Base-by-base conservation (phyloP, 176 grass and related monocot species). In the Musa schizocarpa region DNA sequence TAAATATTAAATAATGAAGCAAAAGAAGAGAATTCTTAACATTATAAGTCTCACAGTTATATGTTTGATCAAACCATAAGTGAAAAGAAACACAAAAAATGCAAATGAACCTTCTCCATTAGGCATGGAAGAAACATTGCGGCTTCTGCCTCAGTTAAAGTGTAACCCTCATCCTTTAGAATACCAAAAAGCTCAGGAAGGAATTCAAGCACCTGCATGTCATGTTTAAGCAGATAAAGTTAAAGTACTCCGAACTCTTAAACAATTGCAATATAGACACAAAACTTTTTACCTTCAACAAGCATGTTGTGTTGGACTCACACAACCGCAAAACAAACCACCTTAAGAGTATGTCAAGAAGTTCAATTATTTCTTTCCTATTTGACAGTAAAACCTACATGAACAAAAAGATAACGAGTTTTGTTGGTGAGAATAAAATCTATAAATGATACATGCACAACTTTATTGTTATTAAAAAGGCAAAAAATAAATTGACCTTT, bases 241-340 rank as follows among this genome's bases (percentile, higher is more conserved):
- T 71, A 61, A 11, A 74, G 58, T 11, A 54, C 79, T 14, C 59
- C 20, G 62, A 52, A 68, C 29, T 72, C 51, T 56, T 56, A 50
- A 81, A 61, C 54, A 74, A 9, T 21, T 24, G 56, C 27, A 51
- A 63, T 10, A 20, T 29, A 23, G 17, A 77, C 9, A 52, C 6
- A 12, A 22, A 22, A 77, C 14, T 9, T 51, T 55, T 79, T 81
- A 99, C 96, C 87, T 99, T 99, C 85, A 99, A 81, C 81, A 99
- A 92, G 74, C 91, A 92, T 71, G 96, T 99, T 9, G 96, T 99
- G 67, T 99, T 99, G 23, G 91, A 94, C 80, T 95, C 96, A 83
- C 96, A 99, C 81, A 99, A 99, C 24, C 96, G 86, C 54, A 99
- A 85, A 84, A 92, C 91, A 92, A 99, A 95, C 96, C 96, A 99